phyloP scores from a whole-genome alignment of 2,329 filamentous ascomycete species.

The Penicillium verrucosum region DNA sequence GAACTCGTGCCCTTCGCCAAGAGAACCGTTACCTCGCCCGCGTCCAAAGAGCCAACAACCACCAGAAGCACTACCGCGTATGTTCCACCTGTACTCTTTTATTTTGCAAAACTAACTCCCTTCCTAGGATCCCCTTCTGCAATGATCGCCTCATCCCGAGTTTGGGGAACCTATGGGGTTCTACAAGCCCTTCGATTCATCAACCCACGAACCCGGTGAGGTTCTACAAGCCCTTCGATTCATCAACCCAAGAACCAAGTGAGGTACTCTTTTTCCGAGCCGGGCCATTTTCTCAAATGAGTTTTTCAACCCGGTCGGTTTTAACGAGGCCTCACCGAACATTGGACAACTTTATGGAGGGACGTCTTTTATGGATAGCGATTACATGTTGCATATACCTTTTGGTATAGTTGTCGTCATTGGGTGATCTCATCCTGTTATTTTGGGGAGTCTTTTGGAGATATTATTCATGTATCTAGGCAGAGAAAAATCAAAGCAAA shows the following conservation, averaged over 20 bases:
- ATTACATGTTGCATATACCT: conserved; percentile 6
- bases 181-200: not conserved
- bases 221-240: not conserved
- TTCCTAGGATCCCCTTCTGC: conserved; percentile 51
- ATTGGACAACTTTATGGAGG: conserved; percentile 1
- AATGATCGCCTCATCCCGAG: conserved; percentile 36
- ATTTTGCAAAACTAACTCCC: conserved; percentile 18
- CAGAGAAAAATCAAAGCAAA: not conserved
- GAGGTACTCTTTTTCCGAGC: conserved; percentile 9
- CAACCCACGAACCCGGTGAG: not conserved
- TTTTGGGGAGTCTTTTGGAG: not conserved
- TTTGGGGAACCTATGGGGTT: not conserved
- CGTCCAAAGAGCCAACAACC: conserved; percentile 71
- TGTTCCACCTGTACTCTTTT: conserved; percentile 26
- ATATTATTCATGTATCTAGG: conserved; percentile 2
- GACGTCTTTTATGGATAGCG: conserved; percentile 5
- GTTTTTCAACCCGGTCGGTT: conserved; percentile 9
- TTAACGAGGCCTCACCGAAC: conserved; percentile 7
- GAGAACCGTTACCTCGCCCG: conserved; percentile 64
- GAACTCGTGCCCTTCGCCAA: conserved; percentile 61
- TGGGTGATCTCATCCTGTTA: not conserved
- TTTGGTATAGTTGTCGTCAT: conserved; percentile 2
- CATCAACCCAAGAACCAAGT: not conserved
- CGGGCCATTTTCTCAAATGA: conserved; percentile 2
- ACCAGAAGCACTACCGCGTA: conserved; percentile 71